Percentiles rank a stretch among this genome's conserved stretches.
These are phyloP conservation scores for Podila epicladia DNA, from an alignment of 192 early-diverging fungal genomes.

Conservation along the genomic window DNA sequence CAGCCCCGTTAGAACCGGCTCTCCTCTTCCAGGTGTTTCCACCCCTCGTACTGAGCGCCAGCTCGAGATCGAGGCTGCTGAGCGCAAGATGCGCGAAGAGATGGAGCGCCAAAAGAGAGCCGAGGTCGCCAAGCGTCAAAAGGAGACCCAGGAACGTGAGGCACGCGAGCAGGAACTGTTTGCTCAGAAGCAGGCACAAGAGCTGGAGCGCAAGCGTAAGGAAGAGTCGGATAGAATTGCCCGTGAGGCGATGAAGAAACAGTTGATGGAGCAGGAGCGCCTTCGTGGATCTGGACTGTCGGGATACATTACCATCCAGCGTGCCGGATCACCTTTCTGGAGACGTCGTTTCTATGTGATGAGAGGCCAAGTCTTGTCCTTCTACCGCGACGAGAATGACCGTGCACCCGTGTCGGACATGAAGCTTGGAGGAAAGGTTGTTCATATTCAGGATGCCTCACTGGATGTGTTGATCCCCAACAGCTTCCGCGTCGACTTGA, in stretches of 20 bases:
- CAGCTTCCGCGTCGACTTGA: slow-evolving; percentile 58
- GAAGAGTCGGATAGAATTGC: slow-evolving; percentile 47
- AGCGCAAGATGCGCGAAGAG: slow-evolving; percentile 40
- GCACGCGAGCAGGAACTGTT: slow-evolving; percentile 33
- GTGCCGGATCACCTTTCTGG: slow-evolving; percentile 62
- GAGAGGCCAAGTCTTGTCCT: slow-evolving; percentile 54
- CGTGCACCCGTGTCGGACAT: slow-evolving; percentile 52
- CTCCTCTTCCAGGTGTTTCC: slow-evolving; percentile 37
- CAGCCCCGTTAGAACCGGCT: slow-evolving; percentile 34
- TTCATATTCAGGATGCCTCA: slow-evolving; percentile 54
- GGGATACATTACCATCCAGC: slow-evolving; percentile 59
- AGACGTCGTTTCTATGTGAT: slow-evolving; percentile 68
- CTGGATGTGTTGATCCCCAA: slow-evolving; percentile 62
- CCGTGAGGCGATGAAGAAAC: slow-evolving; percentile 54
- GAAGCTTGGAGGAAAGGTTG: slow-evolving; percentile 51
- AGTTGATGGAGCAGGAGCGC: slow-evolving; percentile 54
- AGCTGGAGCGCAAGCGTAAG: slow-evolving; percentile 63
- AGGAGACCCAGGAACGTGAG: slow-evolving; percentile 39
- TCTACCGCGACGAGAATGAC: slow-evolving; percentile 60
- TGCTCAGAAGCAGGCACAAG: slow-evolving; percentile 54
- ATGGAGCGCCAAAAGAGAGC: slow-evolving; percentile 52
- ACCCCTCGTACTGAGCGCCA: slow-evolving; percentile 44
- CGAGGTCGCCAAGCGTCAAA: slow-evolving; percentile 43
- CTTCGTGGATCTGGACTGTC: slow-evolving; percentile 48
- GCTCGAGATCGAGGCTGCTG: slow-evolving; percentile 42